Percentiles rank a stretch among this genome's conserved stretches.
phyloP scores from a whole-genome alignment of 306 rosid species.

The Quercus glauca region DNA sequence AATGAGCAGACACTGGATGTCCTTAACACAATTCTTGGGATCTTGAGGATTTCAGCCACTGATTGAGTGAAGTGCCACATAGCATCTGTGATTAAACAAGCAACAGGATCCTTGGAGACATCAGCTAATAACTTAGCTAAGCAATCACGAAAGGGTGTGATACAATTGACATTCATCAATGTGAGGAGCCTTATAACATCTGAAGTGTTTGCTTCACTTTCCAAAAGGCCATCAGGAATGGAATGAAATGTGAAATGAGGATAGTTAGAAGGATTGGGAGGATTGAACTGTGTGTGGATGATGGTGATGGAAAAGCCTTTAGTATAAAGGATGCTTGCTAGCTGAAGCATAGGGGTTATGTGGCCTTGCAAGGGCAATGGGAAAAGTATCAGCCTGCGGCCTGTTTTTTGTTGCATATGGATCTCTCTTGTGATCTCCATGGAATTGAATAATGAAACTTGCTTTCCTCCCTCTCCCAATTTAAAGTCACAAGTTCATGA shows the following conservation, averaged over 20 bases:
- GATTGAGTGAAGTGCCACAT: conserved; percentile 35
- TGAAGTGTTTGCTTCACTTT: conserved; percentile 11
- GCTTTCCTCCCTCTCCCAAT: background rate
- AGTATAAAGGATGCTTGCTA: conserved; percentile 39
- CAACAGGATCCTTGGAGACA: conserved; percentile 27
- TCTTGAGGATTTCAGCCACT: conserved; percentile 32
- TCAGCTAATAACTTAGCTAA: conserved; percentile 22
- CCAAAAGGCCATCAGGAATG: conserved; percentile 21
- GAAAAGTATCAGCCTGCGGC: conserved; percentile 35
- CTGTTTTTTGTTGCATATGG: conserved; percentile 20
- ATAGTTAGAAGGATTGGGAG: conserved; percentile 38
- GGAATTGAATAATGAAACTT: background rate
- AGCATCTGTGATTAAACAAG: conserved; percentile 49
- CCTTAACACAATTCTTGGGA: conserved; percentile 40
- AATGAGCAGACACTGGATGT: conserved; percentile 27
- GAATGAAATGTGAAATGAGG: conserved; percentile 45
- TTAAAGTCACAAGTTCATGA: too few relatives aligned
- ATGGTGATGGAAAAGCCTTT: conserved; percentile 49
- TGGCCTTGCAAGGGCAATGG: conserved; percentile 57
- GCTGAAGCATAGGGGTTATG: conserved; percentile 60
- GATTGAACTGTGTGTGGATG: conserved; percentile 42
- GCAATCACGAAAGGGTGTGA: conserved; percentile 22
- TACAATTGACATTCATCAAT: conserved; percentile 18
- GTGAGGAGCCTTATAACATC: conserved; percentile 5
- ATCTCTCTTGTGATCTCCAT: background rate